Evolutionary conservation across 1,284 basidiomycete species (phyloP).

Genomic region (Exobasidium rhododendri): DNA sequence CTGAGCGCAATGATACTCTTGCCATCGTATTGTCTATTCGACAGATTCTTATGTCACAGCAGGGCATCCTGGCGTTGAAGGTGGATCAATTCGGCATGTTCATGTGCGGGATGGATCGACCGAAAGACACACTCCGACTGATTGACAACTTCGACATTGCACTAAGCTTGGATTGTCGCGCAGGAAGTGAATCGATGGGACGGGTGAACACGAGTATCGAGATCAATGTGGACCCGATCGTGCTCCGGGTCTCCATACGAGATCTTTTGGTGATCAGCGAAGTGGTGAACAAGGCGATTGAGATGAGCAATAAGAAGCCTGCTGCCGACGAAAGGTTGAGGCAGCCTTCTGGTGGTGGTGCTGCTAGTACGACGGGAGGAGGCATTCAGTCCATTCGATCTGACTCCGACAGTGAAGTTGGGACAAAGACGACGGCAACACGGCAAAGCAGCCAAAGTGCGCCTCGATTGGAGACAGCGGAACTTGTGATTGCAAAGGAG

Average conservation of each 20-base stretch:
- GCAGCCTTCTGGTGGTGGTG: background rate
- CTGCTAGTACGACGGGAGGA: background rate
- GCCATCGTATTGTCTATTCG: conserved; percentile 82
- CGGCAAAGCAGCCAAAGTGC: no score
- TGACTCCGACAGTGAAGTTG: background rate
- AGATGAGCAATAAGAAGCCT: conserved; percentile 40
- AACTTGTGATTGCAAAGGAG: conserved; percentile 51
- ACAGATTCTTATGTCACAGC: conserved; percentile 85
- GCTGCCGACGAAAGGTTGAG: background rate
- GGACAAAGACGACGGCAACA: background rate
- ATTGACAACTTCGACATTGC: conserved; percentile 89
- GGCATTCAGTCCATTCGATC: background rate
- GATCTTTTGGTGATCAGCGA: conserved; percentile 86
- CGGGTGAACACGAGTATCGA: conserved; percentile 68
- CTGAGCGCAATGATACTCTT: conserved; percentile 74
- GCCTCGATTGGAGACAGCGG: conserved; percentile 27
- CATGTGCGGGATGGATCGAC: conserved; percentile 76
- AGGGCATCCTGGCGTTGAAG: conserved; percentile 80
- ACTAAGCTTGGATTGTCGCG: conserved; percentile 78
- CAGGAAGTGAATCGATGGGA: conserved; percentile 61
- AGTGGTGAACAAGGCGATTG: conserved; percentile 83
- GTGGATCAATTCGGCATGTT: conserved; percentile 89
- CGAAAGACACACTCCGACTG: conserved; percentile 80
- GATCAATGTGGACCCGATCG: conserved; percentile 70
- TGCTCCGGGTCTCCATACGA: conserved; percentile 87